Percentiles rank a stretch among this genome's conserved stretches.
These are phyloP conservation scores for Tolypocladium guangdongense DNA, from an alignment of 2,329 filamentous ascomycete species.

Conservation along the genomic window DNA sequence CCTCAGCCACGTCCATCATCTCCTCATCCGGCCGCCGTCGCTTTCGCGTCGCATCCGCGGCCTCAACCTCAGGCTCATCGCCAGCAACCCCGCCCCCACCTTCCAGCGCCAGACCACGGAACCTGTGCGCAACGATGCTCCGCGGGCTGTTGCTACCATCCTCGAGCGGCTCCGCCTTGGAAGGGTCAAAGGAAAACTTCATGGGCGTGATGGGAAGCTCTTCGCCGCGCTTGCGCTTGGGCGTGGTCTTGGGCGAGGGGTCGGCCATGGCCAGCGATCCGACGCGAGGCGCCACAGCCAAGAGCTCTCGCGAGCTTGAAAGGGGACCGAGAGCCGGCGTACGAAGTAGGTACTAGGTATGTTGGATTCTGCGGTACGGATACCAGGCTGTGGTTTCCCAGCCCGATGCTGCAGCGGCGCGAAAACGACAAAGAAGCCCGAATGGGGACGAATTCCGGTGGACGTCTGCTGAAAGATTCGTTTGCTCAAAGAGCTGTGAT, in stretches of 20 bases:
- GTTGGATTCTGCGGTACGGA: background rate
- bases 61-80: slow-evolving; percentile 16
- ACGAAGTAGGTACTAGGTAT: too few species aligned
- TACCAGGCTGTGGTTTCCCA: background rate
- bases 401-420: background rate
- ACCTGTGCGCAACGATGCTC: slow-evolving; percentile 39
- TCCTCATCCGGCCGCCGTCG: slow-evolving; percentile 2
- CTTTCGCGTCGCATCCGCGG: slow-evolving; percentile 11
- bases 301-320: background rate
- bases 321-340: background rate
- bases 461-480: background rate
- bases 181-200: slow-evolving; percentile 35
- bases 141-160: slow-evolving; percentile 43
- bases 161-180: slow-evolving; percentile 20
- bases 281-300: background rate
- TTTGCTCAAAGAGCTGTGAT: background rate
- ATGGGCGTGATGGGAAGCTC: slow-evolving; percentile 21
- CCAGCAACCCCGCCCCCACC: slow-evolving; percentile 33
- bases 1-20: slow-evolving; percentile 9
- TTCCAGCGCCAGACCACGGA: slow-evolving; percentile 37
- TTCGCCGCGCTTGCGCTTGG: slow-evolving; percentile 35
- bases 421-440: background rate
- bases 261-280: slow-evolving; percentile 7
- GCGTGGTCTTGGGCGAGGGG: slow-evolving; percentile 18
- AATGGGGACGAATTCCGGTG: background rate